Evolutionary conservation across 1,284 basidiomycete species (phyloP), one percentile per base, ranked within the genome.

Genomic region (Ceratorhiza oryzae-sativae): DNA sequence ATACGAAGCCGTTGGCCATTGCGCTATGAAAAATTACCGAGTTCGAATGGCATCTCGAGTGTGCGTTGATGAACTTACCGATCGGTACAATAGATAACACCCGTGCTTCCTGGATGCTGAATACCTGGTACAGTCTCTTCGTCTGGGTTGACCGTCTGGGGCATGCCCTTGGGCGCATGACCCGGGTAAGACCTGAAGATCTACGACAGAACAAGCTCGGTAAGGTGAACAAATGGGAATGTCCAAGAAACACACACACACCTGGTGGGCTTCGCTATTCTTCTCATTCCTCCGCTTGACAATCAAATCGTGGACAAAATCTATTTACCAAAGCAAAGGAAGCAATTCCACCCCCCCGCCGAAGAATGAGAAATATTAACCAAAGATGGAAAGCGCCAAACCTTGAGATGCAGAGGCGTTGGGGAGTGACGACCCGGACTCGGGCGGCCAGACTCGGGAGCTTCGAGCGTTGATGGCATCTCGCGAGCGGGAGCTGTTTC

Each of bases 1-100:
- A 92, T 75, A 83, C 90, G 83, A 93, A 95, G 18, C 94, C 94
- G 79, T 95, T 95, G 13, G 93, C 93, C 84, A 93, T 92, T 32
- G 91, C 91, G 75, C 75, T 67, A 56, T 13, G 36, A 53, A 27
- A 1, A 45, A 41, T 4, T 18, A 56, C 73, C 67, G 10, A 75
- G 74, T 41, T 8, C 30, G 42, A 32, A 42, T 59, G n/a, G 23
- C 25, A 30, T 51, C 15, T 45, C n/a, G 42, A 18, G 49, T 27
- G 10, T 20, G n/a, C n/a, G n/a, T n/a, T n/a, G n/a, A 39, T 32
- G 68, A 13, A 71, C 71, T 9, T 61, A 71, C 71, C 90, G 88
- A 79, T 93, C 93, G 4, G 91, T 94, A 81, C 92, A 95, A 80
- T 95, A 95, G 78, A 96, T 95, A 12, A 83, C 82, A 63, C 82